These are phyloP conservation scores for Thermoascus crustaceus DNA, from an alignment of 2,329 filamentous ascomycete genomes.

Conservation along the genomic window DNA sequence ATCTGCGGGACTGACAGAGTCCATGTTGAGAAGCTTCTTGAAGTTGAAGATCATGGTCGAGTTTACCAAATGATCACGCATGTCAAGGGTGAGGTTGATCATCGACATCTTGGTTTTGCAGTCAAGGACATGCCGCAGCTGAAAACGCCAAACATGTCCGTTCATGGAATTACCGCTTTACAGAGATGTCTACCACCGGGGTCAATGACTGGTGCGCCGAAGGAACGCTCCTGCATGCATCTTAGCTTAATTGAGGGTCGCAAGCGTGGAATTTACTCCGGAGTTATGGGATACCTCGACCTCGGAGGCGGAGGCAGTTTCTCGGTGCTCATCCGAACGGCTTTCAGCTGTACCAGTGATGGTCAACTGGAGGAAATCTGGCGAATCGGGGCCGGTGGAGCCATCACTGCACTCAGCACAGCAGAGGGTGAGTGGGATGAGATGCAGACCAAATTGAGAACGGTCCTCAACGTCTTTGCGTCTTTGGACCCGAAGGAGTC, in stretches of 20 bases:
- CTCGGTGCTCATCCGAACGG: constrained; percentile 80
- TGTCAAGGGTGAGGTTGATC: constrained; percentile 56
- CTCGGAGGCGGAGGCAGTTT: constrained; percentile 79
- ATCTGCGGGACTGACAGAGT: constrained; percentile 70
- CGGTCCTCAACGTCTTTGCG: constrained; percentile 36
- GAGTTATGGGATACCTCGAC: constrained; percentile 84
- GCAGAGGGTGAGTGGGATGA: constrained; percentile 77
- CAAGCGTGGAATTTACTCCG: constrained; percentile 69
- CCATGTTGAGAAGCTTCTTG: constrained; percentile 66
- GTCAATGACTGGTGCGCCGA: constrained; percentile 94
- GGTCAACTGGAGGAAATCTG: constrained; percentile 42
- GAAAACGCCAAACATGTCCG: constrained; percentile 26
- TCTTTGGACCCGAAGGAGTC: constrained; percentile 18
- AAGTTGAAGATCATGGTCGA: constrained; percentile 82
- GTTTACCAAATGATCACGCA: constrained; percentile 90
- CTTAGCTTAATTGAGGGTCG: constrained; percentile 59
- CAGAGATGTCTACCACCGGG: constrained; percentile 74
- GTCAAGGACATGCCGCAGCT: constrained; percentile 23
- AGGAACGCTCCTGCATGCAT: constrained; percentile 84
- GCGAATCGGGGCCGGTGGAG: constrained; percentile 83
- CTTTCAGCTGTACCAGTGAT: constrained; percentile 46
- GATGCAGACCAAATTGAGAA: constrained; percentile 67
- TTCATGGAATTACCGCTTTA: constrained; percentile 62
- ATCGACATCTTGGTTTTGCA: constrained; percentile 20
- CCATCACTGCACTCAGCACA: constrained; percentile 77